Evolutionary conservation across 1,139 yeast genomes (phyloP).

Genomic region (Protomyces lactucae-debilis): DNA sequence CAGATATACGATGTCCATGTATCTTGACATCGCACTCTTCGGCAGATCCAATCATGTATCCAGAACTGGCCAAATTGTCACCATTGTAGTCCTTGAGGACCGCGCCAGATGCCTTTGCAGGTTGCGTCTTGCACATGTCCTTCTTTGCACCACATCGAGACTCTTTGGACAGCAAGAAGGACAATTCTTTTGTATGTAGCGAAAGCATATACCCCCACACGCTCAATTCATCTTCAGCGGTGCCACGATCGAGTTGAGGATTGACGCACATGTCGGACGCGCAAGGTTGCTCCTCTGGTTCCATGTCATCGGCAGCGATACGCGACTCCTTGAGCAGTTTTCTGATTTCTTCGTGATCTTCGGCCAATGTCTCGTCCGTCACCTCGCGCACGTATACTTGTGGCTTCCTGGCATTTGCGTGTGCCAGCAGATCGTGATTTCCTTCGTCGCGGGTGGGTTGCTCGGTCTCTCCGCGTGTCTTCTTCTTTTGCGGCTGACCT

Average conservation of each 20-base stretch:
- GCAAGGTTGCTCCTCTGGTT: not conserved
- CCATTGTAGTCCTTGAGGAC: conserved; percentile 22
- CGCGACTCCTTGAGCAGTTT: not conserved
- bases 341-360: not conserved
- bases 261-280: not conserved
- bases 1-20: conserved; percentile 1
- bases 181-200: not conserved
- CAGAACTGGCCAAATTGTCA: conserved; percentile 24
- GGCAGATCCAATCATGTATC: conserved; percentile 12
- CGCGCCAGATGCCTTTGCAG: conserved; percentile 3
- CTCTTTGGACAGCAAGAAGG: conserved; percentile 17
- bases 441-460: not conserved
- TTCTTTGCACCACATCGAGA: conserved; percentile 10
- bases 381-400: not conserved
- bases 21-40: conserved; percentile 20
- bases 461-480: not conserved
- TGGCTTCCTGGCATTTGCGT: not conserved
- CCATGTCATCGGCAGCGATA: not conserved
- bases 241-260: not conserved
- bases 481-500: conserved; percentile 1
- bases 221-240: not conserved
- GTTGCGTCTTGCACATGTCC: not conserved
- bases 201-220: conserved; percentile 25
- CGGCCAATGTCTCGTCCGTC: not conserved
- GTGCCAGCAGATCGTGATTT: not conserved